A percentile compares a stretch with the other conserved stretches of the same genome.
phyloP scores from a whole-genome alignment of 768 basidiomycete genomes.

The Boletus reticuloceps region DNA sequence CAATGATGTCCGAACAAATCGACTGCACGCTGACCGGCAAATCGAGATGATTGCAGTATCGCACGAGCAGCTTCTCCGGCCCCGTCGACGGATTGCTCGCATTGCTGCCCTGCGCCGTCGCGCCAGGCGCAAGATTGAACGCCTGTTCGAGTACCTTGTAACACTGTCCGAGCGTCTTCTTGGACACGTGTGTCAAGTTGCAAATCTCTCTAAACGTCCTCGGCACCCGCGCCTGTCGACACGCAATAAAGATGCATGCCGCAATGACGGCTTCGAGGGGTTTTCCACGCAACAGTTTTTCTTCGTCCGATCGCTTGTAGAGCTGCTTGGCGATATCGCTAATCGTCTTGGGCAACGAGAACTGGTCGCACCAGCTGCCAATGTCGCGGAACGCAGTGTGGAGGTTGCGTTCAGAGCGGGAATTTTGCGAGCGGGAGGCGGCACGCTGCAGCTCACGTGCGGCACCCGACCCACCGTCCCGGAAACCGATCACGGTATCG shows the following conservation, averaged over 20 bases:
- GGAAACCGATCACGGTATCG: conserved; percentile 92
- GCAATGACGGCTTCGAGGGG: conserved; percentile 92
- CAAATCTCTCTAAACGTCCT: conserved; percentile 96
- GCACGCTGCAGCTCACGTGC: conserved; percentile 92
- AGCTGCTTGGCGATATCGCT: conserved; percentile 96
- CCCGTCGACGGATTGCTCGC: conserved; percentile 50
- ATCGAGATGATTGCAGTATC: conserved; percentile 92
- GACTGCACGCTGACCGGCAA: conserved; percentile 79
- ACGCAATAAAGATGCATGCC: conserved; percentile 97
- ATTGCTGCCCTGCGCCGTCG: conserved; percentile 50
- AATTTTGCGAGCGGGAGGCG: conserved; percentile 73
- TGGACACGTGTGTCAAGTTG: conserved; percentile 89
- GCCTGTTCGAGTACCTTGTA: conserved; percentile 87
- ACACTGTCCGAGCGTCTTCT: conserved; percentile 93
- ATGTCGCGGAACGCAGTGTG: conserved; percentile 90
- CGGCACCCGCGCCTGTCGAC: conserved; percentile 92
- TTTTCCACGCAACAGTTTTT: conserved; percentile 89
- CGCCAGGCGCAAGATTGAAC: conserved; percentile 84
- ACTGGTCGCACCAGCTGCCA: conserved; percentile 91
- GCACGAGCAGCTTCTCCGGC: conserved; percentile 85
- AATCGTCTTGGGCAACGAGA: conserved; percentile 90
- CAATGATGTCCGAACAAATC: conserved; percentile 80
- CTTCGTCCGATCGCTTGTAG: conserved; percentile 96
- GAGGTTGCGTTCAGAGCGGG: conserved; percentile 82
- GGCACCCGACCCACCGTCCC: conserved; percentile 91